These are phyloP conservation scores for Phyllosticta ampelicida DNA, from an alignment of 2,329 filamentous ascomycete genomes.

Conservation along the genomic window DNA sequence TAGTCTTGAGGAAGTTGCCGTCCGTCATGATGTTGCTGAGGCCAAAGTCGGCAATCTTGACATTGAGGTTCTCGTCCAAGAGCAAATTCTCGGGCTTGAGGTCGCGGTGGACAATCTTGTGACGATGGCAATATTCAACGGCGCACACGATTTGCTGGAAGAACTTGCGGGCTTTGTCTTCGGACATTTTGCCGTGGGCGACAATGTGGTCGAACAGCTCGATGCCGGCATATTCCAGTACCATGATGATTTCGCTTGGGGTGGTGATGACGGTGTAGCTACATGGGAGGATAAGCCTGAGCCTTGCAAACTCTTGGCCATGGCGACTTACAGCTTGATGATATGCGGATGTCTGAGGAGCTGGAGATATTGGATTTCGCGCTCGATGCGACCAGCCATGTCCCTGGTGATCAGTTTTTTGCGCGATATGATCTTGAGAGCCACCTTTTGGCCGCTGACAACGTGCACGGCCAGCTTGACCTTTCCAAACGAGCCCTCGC, in stretches of 20 bases:
- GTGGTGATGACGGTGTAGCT: constrained; percentile 97
- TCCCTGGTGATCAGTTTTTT: constrained; percentile 94
- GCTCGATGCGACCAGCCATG: constrained; percentile 94
- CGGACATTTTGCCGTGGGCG: constrained; percentile 80
- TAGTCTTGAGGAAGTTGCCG: constrained; percentile 97
- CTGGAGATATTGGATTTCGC: constrained; percentile 97
- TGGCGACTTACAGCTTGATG: constrained; percentile 75
- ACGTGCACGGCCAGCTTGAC: constrained; percentile 94
- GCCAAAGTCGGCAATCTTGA: constrained; percentile 98
- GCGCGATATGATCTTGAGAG: constrained; percentile 92
- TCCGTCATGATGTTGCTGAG: constrained; percentile 99
- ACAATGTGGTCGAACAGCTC: constrained; percentile 99
- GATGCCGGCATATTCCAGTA: constrained; percentile 91
- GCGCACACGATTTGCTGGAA: constrained; percentile 99
- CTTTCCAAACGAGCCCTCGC: constrained; percentile 96
- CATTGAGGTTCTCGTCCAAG: constrained; percentile 88
- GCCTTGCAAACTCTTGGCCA: neutral
- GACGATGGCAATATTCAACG: constrained; percentile 95
- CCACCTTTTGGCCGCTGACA: constrained; percentile 87
- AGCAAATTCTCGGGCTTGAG: constrained; percentile 95
- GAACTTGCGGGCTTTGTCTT: constrained; percentile 88
- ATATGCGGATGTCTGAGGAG: constrained; percentile 93
- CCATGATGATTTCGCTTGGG: constrained; percentile 92
- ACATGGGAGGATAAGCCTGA: constrained; percentile 2
- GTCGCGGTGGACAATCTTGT: constrained; percentile 98